These are phyloP conservation scores for Rhizopogon roseolus DNA, from an alignment of 768 basidiomycete species.

Conservation along the genomic window DNA sequence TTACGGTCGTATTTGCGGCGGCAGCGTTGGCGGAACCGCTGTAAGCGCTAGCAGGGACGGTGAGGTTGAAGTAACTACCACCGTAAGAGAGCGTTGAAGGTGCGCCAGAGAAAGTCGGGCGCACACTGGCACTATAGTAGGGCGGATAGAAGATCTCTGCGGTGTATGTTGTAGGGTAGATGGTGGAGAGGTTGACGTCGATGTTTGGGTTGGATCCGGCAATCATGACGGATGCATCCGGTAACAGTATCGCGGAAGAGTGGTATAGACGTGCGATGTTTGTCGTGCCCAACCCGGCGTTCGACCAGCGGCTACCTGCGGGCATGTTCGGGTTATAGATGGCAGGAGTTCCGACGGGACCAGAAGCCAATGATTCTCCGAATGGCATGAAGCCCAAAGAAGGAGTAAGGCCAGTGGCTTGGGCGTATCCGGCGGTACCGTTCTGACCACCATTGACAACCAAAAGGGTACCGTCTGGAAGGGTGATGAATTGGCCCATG, in stretches of 20 bases:
- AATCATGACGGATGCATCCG: slow-evolving; percentile 81
- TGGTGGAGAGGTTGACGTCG: slow-evolving; percentile 61
- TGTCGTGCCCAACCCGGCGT: slow-evolving; percentile 53
- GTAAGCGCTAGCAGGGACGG: slow-evolving; percentile 62
- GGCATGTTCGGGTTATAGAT: slow-evolving; percentile 79
- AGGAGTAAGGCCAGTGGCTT: slow-evolving; percentile 40
- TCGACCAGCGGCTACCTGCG: slow-evolving; percentile 71
- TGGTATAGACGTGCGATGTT: slow-evolving; percentile 84
- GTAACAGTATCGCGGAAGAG: slow-evolving; percentile 84
- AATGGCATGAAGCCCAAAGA: slow-evolving; percentile 55
- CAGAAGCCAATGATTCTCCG: slow-evolving; percentile 71
- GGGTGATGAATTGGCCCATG: slow-evolving; percentile 89
- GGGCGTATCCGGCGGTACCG: slow-evolving; percentile 86
- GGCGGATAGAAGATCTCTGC: slow-evolving; percentile 90
- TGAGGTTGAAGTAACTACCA: slow-evolving; percentile 73
- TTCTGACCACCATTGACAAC: slow-evolving; percentile 80
- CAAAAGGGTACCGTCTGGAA: slow-evolving; percentile 75
- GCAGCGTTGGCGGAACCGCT: slow-evolving; percentile 61
- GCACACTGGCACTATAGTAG: slow-evolving; percentile 68
- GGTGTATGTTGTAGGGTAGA: slow-evolving; percentile 74
- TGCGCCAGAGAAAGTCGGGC: slow-evolving; percentile 66
- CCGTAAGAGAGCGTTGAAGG: slow-evolving; percentile 82
- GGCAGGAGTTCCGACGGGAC: slow-evolving; percentile 73
- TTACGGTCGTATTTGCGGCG: slow-evolving; percentile 70
- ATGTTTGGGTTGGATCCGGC: slow-evolving; percentile 93